Conservation (phyloP, 2,329 filamentous ascomycete species). For the Fusarium domesticum region DNA sequence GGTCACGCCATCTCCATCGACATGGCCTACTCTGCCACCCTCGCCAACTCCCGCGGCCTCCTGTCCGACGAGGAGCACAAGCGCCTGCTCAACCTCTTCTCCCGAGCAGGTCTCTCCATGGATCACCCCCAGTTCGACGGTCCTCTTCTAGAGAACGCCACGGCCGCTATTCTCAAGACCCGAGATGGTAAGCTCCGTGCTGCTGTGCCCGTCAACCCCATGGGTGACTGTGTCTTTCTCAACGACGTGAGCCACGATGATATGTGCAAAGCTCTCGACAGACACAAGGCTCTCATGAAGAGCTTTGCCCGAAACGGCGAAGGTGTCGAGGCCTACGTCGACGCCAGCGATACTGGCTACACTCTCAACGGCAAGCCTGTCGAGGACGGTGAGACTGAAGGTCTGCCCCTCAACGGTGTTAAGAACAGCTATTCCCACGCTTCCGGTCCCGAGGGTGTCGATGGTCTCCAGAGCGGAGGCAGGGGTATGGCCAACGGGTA, state of each 20-base stretch:
- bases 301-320: constrained; percentile 61
- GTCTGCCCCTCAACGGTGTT: constrained; percentile 6
- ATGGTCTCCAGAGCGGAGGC: constrained; percentile 15
- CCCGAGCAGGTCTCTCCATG: constrained; percentile 67
- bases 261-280: constrained; percentile 56
- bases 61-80: constrained; percentile 59
- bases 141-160: constrained; percentile 61
- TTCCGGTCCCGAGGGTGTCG: constrained; percentile 18
- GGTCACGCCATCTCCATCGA: constrained; percentile 73
- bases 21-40: constrained; percentile 71
- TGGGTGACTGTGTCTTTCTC: constrained; percentile 65
- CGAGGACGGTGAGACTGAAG: constrained; percentile 11
- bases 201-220: constrained; percentile 61
- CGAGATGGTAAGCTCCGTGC: constrained; percentile 66
- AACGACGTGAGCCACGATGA: constrained; percentile 64
- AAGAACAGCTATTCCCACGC: constrained; percentile 17
- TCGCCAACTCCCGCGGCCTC: constrained; percentile 61
- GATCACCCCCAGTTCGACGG: constrained; percentile 68
- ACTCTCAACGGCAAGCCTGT: constrained; percentile 33
- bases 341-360: constrained; percentile 65
- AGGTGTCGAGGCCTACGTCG: constrained; percentile 67
- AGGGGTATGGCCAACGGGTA: constrained; percentile 14
- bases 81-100: constrained; percentile 65
- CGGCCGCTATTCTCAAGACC: constrained; percentile 67
- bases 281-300: constrained; percentile 63